Conservation (phyloP, 495 filamentous ascomycete species). For the Aspergillus homomorphus region DNA sequence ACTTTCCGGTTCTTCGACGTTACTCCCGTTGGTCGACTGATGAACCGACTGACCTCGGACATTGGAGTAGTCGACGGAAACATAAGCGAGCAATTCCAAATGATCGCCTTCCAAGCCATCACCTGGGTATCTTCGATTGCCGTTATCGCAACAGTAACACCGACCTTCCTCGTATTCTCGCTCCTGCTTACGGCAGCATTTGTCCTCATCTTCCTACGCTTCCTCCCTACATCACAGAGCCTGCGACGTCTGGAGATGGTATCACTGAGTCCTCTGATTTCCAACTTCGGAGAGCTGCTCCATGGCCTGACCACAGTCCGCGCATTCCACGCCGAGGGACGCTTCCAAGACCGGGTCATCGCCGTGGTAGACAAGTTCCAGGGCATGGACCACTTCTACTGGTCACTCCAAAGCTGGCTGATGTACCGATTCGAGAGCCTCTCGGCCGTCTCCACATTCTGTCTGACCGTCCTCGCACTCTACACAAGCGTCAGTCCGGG, state of each 20-base stretch:
- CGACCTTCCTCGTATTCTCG: conserved; percentile 69
- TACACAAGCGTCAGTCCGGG: conserved; percentile 67
- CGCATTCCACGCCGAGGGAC: conserved; percentile 66
- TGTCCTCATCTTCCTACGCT: conserved; percentile 64
- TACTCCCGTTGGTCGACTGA: conserved; percentile 76
- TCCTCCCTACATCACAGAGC: conserved; percentile 78
- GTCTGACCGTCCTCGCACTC: conserved; percentile 66
- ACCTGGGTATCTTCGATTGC: conserved; percentile 67
- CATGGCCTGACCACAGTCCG: conserved; percentile 79
- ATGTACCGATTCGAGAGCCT: conserved; percentile 72
- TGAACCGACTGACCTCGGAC: conserved; percentile 84
- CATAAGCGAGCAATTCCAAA: conserved; percentile 65
- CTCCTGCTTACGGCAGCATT: conserved; percentile 60
- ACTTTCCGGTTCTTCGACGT: conserved; percentile 87
- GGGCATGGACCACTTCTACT: conserved; percentile 92
- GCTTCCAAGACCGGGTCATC: conserved; percentile 74
- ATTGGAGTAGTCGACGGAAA: conserved; percentile 80
- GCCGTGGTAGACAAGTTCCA: conserved; percentile 77
- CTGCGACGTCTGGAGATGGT: conserved; percentile 81
- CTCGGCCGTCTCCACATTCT: conserved; percentile 67
- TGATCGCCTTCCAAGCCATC: conserved; percentile 60
- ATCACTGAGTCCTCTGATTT: conserved; percentile 75
- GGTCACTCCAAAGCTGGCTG: conserved; percentile 79
- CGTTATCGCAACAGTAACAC: conserved; percentile 73
- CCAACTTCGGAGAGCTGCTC: conserved; percentile 77